A percentile compares a stretch with the other conserved stretches of the same genome.
Evolutionary conservation across 441 rosid species (phyloP).

Genomic region (Breynia disticha): DNA sequence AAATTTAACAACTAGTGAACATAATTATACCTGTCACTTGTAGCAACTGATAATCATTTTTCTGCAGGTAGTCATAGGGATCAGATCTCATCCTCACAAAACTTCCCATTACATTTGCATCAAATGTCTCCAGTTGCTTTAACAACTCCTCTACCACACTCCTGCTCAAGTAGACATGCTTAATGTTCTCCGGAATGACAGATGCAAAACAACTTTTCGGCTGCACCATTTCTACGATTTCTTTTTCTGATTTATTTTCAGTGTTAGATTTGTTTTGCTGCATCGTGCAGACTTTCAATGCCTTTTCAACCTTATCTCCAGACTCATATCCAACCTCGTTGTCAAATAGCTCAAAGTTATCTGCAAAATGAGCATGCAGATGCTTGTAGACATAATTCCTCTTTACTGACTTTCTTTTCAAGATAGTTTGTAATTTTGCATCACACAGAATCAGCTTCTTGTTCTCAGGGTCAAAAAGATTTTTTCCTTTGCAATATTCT

Average conservation of each 20-base stretch:
- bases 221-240: conserved; percentile 12
- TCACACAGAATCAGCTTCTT: conserved; percentile 40
- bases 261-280: conserved; percentile 13
- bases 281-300: conserved; percentile 9
- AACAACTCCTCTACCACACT: conserved; percentile 37
- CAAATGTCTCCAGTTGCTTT: conserved; percentile 33
- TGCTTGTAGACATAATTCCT: conserved; percentile 25
- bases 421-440: conserved; percentile 27
- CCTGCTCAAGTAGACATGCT: conserved; percentile 39
- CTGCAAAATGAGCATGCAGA: conserved; percentile 32
- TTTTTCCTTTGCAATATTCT: conserved; percentile 27
- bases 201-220: conserved; percentile 30
- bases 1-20: neutral
- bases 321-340: conserved; percentile 17
- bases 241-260: conserved; percentile 15
- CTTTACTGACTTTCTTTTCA: conserved; percentile 28
- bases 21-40: conserved; percentile 48
- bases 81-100: conserved; percentile 42
- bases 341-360: conserved; percentile 22
- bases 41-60: conserved; percentile 31
- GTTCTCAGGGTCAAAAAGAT: conserved; percentile 29
- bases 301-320: conserved; percentile 15
- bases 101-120: conserved; percentile 37
- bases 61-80: conserved; percentile 32
- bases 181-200: conserved; percentile 30